Percentiles rank a stretch among this genome's conserved stretches.
Conservation (phyloP, 208 protist genomes). For the Leishmania major region DNA sequence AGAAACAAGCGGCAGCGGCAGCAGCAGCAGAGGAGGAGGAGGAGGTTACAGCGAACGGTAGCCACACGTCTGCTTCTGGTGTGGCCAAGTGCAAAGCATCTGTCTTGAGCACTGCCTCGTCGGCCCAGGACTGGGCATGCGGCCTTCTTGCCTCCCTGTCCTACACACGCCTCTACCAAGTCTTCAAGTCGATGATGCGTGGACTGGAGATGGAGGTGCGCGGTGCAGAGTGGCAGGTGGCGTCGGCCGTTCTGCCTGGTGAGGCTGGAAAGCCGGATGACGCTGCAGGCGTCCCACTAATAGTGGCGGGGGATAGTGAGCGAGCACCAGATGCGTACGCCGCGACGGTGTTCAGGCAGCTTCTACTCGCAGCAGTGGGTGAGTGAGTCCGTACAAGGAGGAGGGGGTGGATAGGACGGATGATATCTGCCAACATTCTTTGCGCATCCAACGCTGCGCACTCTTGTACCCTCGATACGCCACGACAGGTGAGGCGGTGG, state of each 20-base stretch:
- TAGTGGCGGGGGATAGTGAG: not conserved
- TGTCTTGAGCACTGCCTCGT: not conserved
- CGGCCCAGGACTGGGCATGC: conserved; percentile 23
- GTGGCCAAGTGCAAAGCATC: too few relatives aligned
- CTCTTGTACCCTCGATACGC: not conserved
- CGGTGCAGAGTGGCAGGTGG: not conserved
- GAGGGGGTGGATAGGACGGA: not conserved
- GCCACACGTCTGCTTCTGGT: too few relatives aligned
- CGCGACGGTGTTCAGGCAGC: conserved; percentile 7
- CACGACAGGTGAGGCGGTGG: not conserved
- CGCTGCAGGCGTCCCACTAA: not conserved
- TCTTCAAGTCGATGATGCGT: conserved; percentile 35
- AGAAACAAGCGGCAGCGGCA: not conserved
- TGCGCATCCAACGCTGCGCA: not conserved
- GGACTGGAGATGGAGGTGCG: conserved; percentile 31
- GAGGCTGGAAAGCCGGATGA: not conserved
- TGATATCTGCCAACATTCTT: not conserved
- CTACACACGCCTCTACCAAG: conserved; percentile 25
- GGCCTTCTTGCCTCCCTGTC: conserved; percentile 13
- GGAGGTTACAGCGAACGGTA: too few relatives aligned
- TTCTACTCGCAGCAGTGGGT: conserved; percentile 15
- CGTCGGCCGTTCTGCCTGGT: not conserved
- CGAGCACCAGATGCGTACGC: not conserved
- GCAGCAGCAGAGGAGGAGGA: not conserved
- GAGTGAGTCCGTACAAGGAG: conserved; percentile 11